Conservation (phyloP, 768 basidiomycete genomes). For the Russula sp. region DNA sequence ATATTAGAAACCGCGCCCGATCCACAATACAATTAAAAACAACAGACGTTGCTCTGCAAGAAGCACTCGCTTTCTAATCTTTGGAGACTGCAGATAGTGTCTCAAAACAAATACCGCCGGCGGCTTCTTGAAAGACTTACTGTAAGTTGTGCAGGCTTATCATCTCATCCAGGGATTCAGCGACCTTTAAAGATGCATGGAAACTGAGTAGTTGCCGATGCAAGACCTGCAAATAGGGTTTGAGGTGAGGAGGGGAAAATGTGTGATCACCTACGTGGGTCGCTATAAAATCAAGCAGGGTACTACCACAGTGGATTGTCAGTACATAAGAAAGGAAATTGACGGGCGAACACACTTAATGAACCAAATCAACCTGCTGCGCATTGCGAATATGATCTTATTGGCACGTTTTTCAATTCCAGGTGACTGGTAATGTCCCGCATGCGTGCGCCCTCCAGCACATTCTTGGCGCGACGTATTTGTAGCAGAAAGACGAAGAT, state of each 20-base stretch:
- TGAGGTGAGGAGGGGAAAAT: not conserved
- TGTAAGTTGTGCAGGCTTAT: slow-evolving; percentile 65
- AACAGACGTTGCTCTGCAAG: slow-evolving; percentile 55
- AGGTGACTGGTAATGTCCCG: slow-evolving; percentile 43
- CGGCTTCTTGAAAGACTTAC: slow-evolving; percentile 45
- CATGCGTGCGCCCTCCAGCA: slow-evolving; percentile 67
- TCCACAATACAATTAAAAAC: not conserved
- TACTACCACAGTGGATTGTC: slow-evolving; percentile 41
- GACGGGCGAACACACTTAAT: slow-evolving; percentile 58
- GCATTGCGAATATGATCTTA: slow-evolving; percentile 73
- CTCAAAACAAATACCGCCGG: slow-evolving; percentile 8
- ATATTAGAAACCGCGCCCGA: slow-evolving; percentile 4
- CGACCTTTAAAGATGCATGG: slow-evolving; percentile 50
- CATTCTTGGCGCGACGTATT: slow-evolving; percentile 66
- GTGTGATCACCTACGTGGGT: slow-evolving; percentile 53
- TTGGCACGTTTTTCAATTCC: slow-evolving; percentile 44
- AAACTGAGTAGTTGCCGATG: slow-evolving; percentile 61
- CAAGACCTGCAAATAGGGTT: slow-evolving; percentile 50
- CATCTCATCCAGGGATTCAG: slow-evolving; percentile 72
- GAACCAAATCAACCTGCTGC: slow-evolving; percentile 79
- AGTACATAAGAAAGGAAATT: not conserved
- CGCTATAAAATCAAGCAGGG: slow-evolving; percentile 65
- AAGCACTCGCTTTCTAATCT: slow-evolving; percentile 62
- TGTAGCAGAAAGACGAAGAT: slow-evolving; percentile 73
- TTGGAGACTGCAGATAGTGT: slow-evolving; percentile 48